These are phyloP conservation scores for Amaranthus cruentus DNA, from an alignment of 148 eudicot genomes.

Conservation along the genomic window DNA sequence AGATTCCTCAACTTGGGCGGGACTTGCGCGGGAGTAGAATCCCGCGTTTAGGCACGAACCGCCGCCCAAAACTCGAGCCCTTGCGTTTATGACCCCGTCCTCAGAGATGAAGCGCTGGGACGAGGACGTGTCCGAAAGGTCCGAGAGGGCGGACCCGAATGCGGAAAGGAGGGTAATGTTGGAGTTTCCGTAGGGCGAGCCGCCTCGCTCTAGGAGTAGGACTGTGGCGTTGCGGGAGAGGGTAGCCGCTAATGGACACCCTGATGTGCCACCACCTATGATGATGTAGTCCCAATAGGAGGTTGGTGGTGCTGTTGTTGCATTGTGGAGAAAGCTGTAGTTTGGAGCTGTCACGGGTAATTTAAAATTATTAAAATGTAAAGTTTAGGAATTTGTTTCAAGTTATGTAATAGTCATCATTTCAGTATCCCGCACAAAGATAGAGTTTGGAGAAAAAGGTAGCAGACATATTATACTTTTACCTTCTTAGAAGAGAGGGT, in stretches of 20 bases:
- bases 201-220: slow-evolving; percentile 89
- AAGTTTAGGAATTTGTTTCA: neutral
- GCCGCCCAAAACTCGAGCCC: slow-evolving; percentile 84
- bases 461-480: no score
- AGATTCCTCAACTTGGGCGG: slow-evolving; percentile 24
- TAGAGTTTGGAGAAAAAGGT: neutral
- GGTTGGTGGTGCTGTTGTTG: slow-evolving; percentile 49
- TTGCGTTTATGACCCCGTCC: slow-evolving; percentile 80
- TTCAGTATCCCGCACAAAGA: neutral
- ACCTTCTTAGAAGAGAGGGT: neutral
- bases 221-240: slow-evolving; percentile 67
- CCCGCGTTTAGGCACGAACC: slow-evolving; percentile 87
- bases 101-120: slow-evolving; percentile 83
- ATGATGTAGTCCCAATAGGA: slow-evolving; percentile 89
- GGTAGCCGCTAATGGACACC: slow-evolving; percentile 85
- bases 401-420: neutral
- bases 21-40: slow-evolving; percentile 70
- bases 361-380: neutral
- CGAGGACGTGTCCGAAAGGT: slow-evolving; percentile 61
- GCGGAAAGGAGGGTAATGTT: slow-evolving; percentile 62
- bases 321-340: slow-evolving; percentile 62
- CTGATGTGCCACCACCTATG: slow-evolving; percentile 85
- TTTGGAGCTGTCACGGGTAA: slow-evolving; percentile 39
- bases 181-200: slow-evolving; percentile 81
- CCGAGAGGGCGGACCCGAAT: slow-evolving; percentile 61